These are phyloP conservation scores for Moricandia moricandioides DNA, from an alignment of 345 rosid species.

Conservation along the genomic window DNA sequence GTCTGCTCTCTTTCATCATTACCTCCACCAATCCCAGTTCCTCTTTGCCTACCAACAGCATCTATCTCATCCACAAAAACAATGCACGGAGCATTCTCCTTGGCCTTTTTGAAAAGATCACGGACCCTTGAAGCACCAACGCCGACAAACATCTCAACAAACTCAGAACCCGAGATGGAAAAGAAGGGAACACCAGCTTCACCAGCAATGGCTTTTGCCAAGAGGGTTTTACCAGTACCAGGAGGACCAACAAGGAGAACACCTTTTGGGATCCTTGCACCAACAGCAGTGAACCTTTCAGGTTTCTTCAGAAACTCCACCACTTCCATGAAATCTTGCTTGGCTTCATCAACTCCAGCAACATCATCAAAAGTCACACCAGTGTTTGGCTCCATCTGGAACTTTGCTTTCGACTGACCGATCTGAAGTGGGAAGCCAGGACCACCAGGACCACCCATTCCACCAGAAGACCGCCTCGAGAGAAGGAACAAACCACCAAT, in stretches of 20 bases:
- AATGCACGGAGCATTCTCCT: slow-evolving; percentile 92
- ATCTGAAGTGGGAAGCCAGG: slow-evolving; percentile 77
- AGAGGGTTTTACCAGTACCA: slow-evolving; percentile 93
- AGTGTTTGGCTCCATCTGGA: slow-evolving; percentile 97
- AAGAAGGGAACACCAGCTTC: slow-evolving; percentile 99
- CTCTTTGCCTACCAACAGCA: slow-evolving; percentile 94
- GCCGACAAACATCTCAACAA: slow-evolving; percentile 99
- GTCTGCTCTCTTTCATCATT: slow-evolving; percentile 96
- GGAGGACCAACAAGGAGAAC: slow-evolving; percentile 98
- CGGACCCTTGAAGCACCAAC: slow-evolving; percentile 96
- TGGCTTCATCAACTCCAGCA: slow-evolving; percentile 98
- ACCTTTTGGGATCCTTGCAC: slow-evolving; percentile 93
- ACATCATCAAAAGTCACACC: slow-evolving; percentile 98
- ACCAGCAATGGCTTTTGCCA: slow-evolving; percentile 98
- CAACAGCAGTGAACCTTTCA: slow-evolving; percentile 93
- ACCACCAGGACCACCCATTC: slow-evolving; percentile 99
- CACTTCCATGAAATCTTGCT: slow-evolving; percentile 98
- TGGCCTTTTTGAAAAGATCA: slow-evolving; percentile 92
- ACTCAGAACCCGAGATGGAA: slow-evolving; percentile 90
- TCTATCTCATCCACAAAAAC: slow-evolving; percentile 97
- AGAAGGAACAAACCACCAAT: slow-evolving; percentile 91
- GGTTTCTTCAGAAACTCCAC: slow-evolving; percentile 98
- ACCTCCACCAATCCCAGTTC: slow-evolving; percentile 94
- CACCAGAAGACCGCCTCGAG: slow-evolving; percentile 92
- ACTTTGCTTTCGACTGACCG: slow-evolving; percentile 95